A percentile compares a stretch with the other conserved stretches of the same genome.
Evolutionary conservation across 2,329 filamentous ascomycete species (phyloP).

Genomic region (Fusarium sp.): DNA sequence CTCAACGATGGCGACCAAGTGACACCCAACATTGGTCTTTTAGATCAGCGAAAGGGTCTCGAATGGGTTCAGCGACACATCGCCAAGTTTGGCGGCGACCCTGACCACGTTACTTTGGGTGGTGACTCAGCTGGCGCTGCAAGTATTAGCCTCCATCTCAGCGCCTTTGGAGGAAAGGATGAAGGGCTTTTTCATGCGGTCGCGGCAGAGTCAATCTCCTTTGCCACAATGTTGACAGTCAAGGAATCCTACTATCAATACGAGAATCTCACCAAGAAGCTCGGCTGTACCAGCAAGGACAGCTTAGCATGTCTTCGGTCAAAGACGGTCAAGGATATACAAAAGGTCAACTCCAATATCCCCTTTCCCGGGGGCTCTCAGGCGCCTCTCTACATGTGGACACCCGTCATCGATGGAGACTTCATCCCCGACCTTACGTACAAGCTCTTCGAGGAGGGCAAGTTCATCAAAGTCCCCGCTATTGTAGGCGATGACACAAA

Average conservation of each 20-base stretch:
- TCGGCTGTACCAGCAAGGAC: slow-evolving; percentile 54
- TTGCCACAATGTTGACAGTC: slow-evolving; percentile 60
- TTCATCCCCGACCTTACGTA: slow-evolving; percentile 65
- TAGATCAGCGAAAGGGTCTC: slow-evolving; percentile 76
- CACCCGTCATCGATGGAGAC: slow-evolving; percentile 66
- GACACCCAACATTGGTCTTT: slow-evolving; percentile 75
- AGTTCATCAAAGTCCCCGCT: slow-evolving; percentile 65
- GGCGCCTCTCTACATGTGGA: slow-evolving; percentile 64
- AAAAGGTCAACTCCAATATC: slow-evolving; percentile 56
- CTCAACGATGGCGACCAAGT: slow-evolving; percentile 69
- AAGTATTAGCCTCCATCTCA: slow-evolving; percentile 74
- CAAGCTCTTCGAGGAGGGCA: slow-evolving; percentile 58
- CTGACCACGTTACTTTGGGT: slow-evolving; percentile 74
- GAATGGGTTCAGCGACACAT: slow-evolving; percentile 79
- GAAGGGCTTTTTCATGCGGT: slow-evolving; percentile 63
- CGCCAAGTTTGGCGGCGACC: slow-evolving; percentile 75
- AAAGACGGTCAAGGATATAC: slow-evolving; percentile 55
- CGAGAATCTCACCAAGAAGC: slow-evolving; percentile 58
- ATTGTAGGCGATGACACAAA: slow-evolving; percentile 58
- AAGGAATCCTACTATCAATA: slow-evolving; percentile 65
- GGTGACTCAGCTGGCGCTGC: slow-evolving; percentile 77
- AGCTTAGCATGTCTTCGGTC: slow-evolving; percentile 60
- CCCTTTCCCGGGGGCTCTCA: slow-evolving; percentile 43
- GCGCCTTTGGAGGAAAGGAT: slow-evolving; percentile 63
- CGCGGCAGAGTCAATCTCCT: slow-evolving; percentile 64